phyloP scores from a whole-genome alignment of 352 stramenopile genomes.

The Elongisporangium undulatum region DNA sequence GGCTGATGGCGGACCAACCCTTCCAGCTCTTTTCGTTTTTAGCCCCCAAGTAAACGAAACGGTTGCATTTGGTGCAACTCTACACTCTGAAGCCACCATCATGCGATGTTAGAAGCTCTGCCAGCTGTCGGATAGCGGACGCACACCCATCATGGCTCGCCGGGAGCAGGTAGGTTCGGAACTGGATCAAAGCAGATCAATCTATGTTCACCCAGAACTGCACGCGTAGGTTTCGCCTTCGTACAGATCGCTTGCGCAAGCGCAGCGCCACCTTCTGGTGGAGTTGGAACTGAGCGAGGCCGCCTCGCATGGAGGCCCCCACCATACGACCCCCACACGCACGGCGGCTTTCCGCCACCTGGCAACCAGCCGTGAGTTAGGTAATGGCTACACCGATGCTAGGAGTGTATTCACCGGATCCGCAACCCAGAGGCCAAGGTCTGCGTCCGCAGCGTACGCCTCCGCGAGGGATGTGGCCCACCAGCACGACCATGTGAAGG shows the following conservation, averaged over 20 bases:
- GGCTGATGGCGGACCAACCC: no score
- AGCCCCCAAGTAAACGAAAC: background rate
- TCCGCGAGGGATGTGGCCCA: background rate
- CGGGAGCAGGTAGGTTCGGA: background rate
- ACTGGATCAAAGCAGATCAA: background rate
- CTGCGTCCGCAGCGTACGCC: background rate
- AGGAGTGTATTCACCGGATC: background rate
- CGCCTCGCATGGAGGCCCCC: slow-evolving; percentile 11
- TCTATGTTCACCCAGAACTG: background rate
- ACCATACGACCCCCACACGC: background rate
- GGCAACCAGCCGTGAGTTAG: background rate
- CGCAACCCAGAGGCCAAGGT: slow-evolving; percentile 3
- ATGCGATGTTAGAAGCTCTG: background rate
- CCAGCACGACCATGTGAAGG: background rate
- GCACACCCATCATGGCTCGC: slow-evolving; percentile 7
- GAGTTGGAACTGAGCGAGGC: slow-evolving; percentile 65
- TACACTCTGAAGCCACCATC: background rate
- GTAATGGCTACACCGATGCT: background rate
- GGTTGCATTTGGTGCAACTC: background rate
- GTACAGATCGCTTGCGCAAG: background rate
- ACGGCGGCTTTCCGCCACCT: background rate
- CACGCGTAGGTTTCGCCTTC: background rate
- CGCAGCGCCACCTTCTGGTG: slow-evolving; percentile 46
- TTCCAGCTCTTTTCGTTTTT: background rate
- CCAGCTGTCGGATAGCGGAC: background rate